A percentile compares a stretch with the other conserved stretches of the same genome.
These are phyloP conservation scores for Ophiostoma ulmi DNA, from an alignment of 2,329 filamentous ascomycete genomes.

Conservation along the genomic window DNA sequence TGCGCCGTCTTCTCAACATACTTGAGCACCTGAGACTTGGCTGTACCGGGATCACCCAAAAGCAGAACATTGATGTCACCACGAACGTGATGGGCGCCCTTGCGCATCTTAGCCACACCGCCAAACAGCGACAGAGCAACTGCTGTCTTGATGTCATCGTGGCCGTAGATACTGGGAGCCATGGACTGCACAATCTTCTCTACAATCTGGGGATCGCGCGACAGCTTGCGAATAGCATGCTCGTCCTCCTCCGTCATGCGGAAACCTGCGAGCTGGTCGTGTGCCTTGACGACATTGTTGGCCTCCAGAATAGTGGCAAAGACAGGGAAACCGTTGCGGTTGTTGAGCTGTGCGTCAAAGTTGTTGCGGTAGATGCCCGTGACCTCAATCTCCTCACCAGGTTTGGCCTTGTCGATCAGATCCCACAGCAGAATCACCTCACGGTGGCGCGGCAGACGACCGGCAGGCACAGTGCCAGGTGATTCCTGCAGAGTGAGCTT, in stretches of 20 bases:
- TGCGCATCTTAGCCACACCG: slow-evolving; percentile 85
- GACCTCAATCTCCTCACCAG: slow-evolving; percentile 94
- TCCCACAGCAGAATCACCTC: slow-evolving; percentile 97
- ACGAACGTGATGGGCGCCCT: slow-evolving; percentile 82
- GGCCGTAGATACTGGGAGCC: slow-evolving; percentile 94
- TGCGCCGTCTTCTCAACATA: slow-evolving; percentile 98
- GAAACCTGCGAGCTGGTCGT: slow-evolving; percentile 96
- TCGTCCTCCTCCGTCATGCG: slow-evolving; percentile 93
- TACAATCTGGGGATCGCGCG: slow-evolving; percentile 82
- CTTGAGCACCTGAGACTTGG: slow-evolving; percentile 95
- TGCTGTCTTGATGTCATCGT: slow-evolving; percentile 94
- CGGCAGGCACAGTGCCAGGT: slow-evolving; percentile 91
- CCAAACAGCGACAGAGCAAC: slow-evolving; percentile 91
- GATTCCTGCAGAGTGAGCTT: slow-evolving; percentile 96
- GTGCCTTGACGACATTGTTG: slow-evolving; percentile 93
- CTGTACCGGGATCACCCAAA: slow-evolving; percentile 93
- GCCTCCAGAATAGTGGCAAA: slow-evolving; percentile 97
- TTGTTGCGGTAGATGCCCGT: slow-evolving; percentile 97
- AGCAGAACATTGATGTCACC: slow-evolving; percentile 97
- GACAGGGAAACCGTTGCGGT: slow-evolving; percentile 96
- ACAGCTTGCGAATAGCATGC: slow-evolving; percentile 79
- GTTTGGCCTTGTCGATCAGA: slow-evolving; percentile 92
- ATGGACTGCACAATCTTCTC: slow-evolving; percentile 92
- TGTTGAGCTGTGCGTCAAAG: slow-evolving; percentile 95
- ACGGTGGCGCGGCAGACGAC: slow-evolving; percentile 84